Evolutionary conservation across 2,329 filamentous ascomycete species (phyloP).

Genomic region (Phialophora expanda): DNA sequence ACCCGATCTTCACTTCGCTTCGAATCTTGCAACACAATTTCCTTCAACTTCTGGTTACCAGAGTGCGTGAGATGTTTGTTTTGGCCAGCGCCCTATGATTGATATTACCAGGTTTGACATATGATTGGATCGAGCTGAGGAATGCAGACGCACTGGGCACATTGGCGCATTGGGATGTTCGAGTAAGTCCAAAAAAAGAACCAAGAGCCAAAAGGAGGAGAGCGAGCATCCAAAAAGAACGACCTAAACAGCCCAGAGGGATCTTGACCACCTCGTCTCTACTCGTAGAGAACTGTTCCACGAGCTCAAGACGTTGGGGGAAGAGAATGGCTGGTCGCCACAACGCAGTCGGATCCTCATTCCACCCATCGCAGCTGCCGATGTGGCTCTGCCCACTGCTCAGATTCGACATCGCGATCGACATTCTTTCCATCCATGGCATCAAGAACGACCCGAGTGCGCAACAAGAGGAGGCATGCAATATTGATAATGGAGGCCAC

Average conservation of each 20-base stretch:
- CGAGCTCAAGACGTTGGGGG: neutral
- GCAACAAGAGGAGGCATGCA: neutral
- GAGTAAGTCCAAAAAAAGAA: slow-evolving; percentile 31
- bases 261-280: slow-evolving; percentile 5
- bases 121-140: slow-evolving; percentile 30
- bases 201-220: slow-evolving; percentile 29
- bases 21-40: neutral
- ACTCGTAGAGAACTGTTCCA: neutral
- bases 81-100: slow-evolving; percentile 17
- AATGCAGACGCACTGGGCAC: slow-evolving; percentile 34
- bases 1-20: slow-evolving; percentile 2
- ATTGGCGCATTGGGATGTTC: slow-evolving; percentile 29
- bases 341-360: slow-evolving; percentile 5
- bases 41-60: neutral
- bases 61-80: slow-evolving; percentile 25
- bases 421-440: neutral
- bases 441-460: neutral
- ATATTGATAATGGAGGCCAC: neutral
- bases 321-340: neutral
- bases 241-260: slow-evolving; percentile 23
- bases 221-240: slow-evolving; percentile 36
- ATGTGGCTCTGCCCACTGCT: neutral
- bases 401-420: neutral
- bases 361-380: slow-evolving; percentile 18
- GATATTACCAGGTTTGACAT: slow-evolving; percentile 18